phyloP scores from a whole-genome alignment of 176 grass and related monocot genomes.

The Phoenix dactylifera region DNA sequence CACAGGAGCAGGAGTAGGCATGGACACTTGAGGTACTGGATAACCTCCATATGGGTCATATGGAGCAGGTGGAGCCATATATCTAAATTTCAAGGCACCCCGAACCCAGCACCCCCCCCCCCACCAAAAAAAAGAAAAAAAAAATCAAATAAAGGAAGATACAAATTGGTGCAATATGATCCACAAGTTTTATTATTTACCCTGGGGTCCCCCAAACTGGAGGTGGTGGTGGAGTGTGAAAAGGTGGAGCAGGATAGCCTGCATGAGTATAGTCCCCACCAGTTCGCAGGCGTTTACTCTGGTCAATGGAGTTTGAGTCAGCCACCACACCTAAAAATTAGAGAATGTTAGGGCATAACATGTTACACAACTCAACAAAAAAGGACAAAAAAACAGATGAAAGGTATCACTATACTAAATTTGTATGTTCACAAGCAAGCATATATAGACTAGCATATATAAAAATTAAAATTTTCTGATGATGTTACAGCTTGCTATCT shows the following conservation, averaged over 20 bases:
- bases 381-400: neutral
- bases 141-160: neutral
- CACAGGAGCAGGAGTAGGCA: constrained; percentile 61
- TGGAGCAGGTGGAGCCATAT: constrained; percentile 59
- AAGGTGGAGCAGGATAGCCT: constrained; percentile 68
- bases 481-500: too few relatives aligned
- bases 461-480: too few relatives aligned
- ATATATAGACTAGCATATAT: too few relatives aligned
- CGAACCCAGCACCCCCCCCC: neutral
- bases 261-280: constrained; percentile 79
- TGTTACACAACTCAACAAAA: neutral
- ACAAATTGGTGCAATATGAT: neutral
- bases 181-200: constrained; percentile 33
- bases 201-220: constrained; percentile 65
- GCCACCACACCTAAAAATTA: constrained; percentile 51
- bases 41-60: constrained; percentile 84
- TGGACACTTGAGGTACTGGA: constrained; percentile 51
- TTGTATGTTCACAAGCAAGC: neutral
- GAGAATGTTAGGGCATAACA: constrained; percentile 6
- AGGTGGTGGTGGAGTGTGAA: constrained; percentile 73
- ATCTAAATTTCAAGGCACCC: constrained; percentile 34
- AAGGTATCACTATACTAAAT: neutral
- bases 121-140: neutral
- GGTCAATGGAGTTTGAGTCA: constrained; percentile 71
- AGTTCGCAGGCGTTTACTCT: constrained; percentile 82